These are phyloP conservation scores for Rusavskia elegans DNA, from an alignment of 495 filamentous ascomycete species.

Conservation along the genomic window DNA sequence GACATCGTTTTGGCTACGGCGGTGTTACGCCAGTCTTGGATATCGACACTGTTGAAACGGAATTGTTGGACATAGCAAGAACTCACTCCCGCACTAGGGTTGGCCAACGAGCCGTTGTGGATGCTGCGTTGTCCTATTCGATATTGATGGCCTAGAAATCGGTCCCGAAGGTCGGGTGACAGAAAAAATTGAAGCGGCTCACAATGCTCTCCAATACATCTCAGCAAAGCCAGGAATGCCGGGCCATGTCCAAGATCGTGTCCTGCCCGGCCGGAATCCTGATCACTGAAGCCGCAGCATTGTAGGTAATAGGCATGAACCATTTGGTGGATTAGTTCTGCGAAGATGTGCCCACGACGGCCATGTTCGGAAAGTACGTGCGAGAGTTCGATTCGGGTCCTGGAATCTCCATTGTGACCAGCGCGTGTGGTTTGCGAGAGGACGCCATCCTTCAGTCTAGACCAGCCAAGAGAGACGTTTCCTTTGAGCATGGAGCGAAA, in stretches of 20 bases:
- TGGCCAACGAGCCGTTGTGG: neutral
- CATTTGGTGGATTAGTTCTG: neutral
- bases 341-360: neutral
- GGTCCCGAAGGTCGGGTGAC: neutral
- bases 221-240: neutral
- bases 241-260: neutral
- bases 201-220: neutral
- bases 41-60: neutral
- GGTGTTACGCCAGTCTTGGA: neutral
- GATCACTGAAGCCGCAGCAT: neutral
- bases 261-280: neutral
- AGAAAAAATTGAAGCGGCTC: neutral
- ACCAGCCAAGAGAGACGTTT: neutral
- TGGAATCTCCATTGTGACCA: neutral
- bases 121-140: neutral
- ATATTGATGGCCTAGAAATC: neutral
- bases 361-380: neutral
- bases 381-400: neutral
- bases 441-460: neutral
- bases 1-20: neutral
- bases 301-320: constrained; percentile 1
- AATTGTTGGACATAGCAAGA: neutral
- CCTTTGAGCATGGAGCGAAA: neutral
- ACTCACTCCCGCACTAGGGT: neutral
- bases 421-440: neutral